Percentiles rank a stretch among this genome's conserved stretches.
Evolutionary conservation across 1,139 yeast genomes (phyloP).

Genomic region (Geotrichum aggregatum): DNA sequence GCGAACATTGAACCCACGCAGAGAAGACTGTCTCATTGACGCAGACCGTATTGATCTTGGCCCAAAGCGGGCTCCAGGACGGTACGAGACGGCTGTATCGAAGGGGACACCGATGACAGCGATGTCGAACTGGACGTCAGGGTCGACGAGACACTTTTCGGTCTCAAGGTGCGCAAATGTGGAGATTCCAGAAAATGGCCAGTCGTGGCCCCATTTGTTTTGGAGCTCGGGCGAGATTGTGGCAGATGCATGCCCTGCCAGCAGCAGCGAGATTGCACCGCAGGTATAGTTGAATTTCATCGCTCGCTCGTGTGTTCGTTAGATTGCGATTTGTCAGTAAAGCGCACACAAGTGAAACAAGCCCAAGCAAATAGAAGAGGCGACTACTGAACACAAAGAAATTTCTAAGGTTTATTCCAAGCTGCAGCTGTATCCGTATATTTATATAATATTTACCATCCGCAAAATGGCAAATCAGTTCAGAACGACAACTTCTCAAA

Average conservation of each 20-base stretch:
- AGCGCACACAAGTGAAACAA: no score
- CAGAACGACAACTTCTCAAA: no score
- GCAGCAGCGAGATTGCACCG: background rate
- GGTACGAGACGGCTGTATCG: slow-evolving; percentile 69
- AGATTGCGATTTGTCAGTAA: no score
- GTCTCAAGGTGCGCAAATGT: slow-evolving; percentile 71
- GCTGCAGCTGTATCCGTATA: no score
- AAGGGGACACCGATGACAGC: slow-evolving; percentile 74
- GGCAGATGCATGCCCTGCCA: slow-evolving; percentile 7
- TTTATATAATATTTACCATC: no score
- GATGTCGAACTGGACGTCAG: slow-evolving; percentile 52
- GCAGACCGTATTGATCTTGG: slow-evolving; percentile 72
- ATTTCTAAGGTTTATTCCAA: no score
- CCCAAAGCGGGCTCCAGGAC: slow-evolving; percentile 78
- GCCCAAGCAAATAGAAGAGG: no score
- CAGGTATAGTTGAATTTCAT: background rate
- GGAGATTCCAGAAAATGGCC: slow-evolving; percentile 49
- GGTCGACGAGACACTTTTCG: slow-evolving; percentile 52
- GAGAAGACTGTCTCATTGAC: slow-evolving; percentile 63
- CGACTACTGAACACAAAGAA: no score
- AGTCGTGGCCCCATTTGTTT: slow-evolving; percentile 30
- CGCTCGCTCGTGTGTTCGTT: no score
- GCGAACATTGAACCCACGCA: slow-evolving; percentile 65
- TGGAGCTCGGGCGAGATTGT: slow-evolving; percentile 20
- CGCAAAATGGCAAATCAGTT: no score